Evolutionary conservation across 768 basidiomycete species (phyloP).

Genomic region (Naganishia randhawae): DNA sequence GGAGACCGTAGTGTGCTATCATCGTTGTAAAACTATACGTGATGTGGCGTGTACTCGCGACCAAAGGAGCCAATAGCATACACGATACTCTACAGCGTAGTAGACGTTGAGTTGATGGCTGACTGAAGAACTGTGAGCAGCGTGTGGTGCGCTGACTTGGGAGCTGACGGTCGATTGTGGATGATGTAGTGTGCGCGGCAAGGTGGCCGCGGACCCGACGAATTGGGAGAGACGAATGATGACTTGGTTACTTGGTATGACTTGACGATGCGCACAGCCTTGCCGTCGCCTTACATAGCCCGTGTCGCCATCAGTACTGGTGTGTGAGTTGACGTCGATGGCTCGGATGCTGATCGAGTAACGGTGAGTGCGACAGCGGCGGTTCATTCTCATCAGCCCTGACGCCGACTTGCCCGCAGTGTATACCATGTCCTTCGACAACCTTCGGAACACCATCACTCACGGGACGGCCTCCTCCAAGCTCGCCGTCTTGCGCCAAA

Average conservation of each 20-base stretch:
- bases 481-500: conserved; percentile 1
- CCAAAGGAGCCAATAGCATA: too few relatives aligned
- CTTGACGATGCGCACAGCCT: neutral
- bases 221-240: too few relatives aligned
- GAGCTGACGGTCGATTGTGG: too few relatives aligned
- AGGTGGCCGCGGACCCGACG: neutral
- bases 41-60: neutral
- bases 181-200: too few relatives aligned
- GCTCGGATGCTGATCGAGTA: neutral
- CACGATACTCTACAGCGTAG: too few relatives aligned
- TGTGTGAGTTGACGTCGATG: too few relatives aligned
- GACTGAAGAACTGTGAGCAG: neutral
- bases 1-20: neutral
- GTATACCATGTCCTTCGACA: neutral
- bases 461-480: neutral
- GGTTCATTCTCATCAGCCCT: too few relatives aligned
- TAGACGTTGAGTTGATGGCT: too few relatives aligned
- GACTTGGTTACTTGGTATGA: neutral
- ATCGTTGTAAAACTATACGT: neutral
- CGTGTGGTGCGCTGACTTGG: too few relatives aligned
- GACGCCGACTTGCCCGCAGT: neutral
- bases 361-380: neutral
- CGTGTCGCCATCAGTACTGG: neutral
- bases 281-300: neutral
- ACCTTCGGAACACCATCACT: conserved; percentile 2